Base-by-base conservation (phyloP, 2,329 filamentous ascomycete genomes). In the Aspergillus spinulosporus region DNA sequence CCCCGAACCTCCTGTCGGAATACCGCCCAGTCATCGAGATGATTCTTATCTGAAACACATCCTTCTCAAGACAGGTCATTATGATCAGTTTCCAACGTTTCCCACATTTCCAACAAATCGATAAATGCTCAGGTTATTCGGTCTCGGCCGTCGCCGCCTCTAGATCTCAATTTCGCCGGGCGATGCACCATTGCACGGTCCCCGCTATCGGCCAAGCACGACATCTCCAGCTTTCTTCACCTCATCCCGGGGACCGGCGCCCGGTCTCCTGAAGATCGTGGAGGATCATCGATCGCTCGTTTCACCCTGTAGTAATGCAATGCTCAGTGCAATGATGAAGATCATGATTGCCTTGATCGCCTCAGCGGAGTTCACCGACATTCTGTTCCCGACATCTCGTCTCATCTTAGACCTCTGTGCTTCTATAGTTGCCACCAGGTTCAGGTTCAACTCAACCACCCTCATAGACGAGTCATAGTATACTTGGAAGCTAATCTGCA, bases 181-280 rank as follows among this genome's bases (percentile, higher is more conserved):
- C 58, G 52, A 63, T 64, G 21, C 21, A 21, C 21, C 21, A 21
- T 21, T 60, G 62, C 61, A 61, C 60, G 52, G 63, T 63, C 58
- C 37, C 39, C 56, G 42, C 50, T 53, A 39, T 39, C 26, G 11
- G 32, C 43, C 53, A 40, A 59, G 57, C 59, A 62, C 56, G 46
- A 40, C 55, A 49, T 49, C 49, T 49, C 51, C 54, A 40, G 29
- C 43, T 31, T 40, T 31, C 48, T 56, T 52, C 46, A 32, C 50
- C 42, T 40, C 50, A 32, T 32, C 29, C 45, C 34, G 21, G 21
- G 21, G 21, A 21, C 8, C 8, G 8, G 34, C 34, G 34, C 34
- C 34, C 34, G 34, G 9, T 37, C 50, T 56, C 54, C 54, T 56
- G 54, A 56, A 51, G 54, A 56, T 56, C 54, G 34, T 52, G 47